phyloP scores from a whole-genome alignment of 108 stramenopile species.

The Skeletonema tropicum region DNA sequence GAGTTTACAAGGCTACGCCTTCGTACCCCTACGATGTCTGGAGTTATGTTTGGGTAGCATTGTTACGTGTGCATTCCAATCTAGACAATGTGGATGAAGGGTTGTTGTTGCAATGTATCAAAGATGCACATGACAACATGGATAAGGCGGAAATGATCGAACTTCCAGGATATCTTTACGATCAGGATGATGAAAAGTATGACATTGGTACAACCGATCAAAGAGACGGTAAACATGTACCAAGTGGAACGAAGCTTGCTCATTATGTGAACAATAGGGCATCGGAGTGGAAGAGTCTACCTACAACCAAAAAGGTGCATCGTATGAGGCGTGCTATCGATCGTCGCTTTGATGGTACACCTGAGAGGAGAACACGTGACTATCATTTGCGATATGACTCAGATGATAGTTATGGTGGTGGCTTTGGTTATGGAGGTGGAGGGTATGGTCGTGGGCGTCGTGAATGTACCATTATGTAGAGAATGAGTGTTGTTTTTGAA shows the following conservation, averaged over 20 bases:
- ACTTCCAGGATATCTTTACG: constrained; percentile 13
- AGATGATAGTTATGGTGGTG: constrained; percentile 7
- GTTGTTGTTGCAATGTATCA: constrained; percentile 14
- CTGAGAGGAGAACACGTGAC: constrained; percentile 15
- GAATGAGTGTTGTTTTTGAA: not conserved
- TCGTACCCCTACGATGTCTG: not conserved
- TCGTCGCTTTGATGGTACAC: constrained; percentile 16
- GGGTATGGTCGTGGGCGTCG: constrained; percentile 1
- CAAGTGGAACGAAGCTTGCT: constrained; percentile 15
- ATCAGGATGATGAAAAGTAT: constrained; percentile 1
- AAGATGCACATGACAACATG: constrained; percentile 22
- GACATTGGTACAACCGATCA: not conserved
- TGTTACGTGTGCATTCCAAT: constrained; percentile 18
- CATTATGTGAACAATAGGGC: constrained; percentile 14
- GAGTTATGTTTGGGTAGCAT: constrained; percentile 17
- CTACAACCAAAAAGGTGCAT: constrained; percentile 17
- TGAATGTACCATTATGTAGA: constrained; percentile 14
- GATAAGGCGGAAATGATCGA: not conserved
- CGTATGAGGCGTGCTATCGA: constrained; percentile 12
- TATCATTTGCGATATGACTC: constrained; percentile 7
- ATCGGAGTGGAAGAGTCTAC: constrained; percentile 17
- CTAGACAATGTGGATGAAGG: not conserved
- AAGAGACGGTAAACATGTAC: constrained; percentile 1
- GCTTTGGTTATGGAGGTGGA: not conserved
- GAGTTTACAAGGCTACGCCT: not conserved